Evolutionary conservation across 2,329 filamentous ascomycete genomes (phyloP).

Genomic region (Clarireedia monteithiana): DNA sequence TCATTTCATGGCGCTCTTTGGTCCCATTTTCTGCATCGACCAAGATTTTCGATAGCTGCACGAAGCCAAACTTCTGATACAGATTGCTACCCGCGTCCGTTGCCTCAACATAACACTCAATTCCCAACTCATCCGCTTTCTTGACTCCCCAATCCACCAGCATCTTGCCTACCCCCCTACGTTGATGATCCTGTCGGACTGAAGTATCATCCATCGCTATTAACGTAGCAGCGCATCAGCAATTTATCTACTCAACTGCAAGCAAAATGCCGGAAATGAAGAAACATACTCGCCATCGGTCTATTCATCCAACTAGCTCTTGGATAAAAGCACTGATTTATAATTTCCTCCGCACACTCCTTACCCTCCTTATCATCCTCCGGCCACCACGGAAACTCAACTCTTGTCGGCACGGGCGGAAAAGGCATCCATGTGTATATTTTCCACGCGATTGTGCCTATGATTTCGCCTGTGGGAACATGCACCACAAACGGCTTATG

Average conservation of each 20-base stretch:
- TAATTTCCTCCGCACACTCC: background rate
- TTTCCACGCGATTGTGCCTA: too few species aligned
- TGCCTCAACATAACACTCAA: background rate
- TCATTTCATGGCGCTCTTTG: background rate
- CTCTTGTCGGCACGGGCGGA: background rate
- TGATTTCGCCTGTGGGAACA: too few species aligned
- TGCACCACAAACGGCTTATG: too few species aligned
- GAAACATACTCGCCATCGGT: background rate
- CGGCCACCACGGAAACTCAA: background rate
- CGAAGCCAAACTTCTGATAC: background rate
- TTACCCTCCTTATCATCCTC: background rate
- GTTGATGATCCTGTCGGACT: background rate
- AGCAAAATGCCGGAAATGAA: too few species aligned
- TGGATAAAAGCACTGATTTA: background rate
- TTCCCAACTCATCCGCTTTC: background rate
- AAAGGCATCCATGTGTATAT: too few species aligned
- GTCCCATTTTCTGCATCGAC: background rate
- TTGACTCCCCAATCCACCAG: background rate
- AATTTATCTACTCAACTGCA: too few species aligned
- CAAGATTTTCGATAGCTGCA: background rate
- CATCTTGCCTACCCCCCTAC: background rate
- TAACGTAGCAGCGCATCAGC: background rate
- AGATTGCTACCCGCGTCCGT: background rate
- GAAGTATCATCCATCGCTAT: background rate
- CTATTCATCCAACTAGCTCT: background rate